A percentile compares a stretch with the other conserved stretches of the same genome.
phyloP scores from a whole-genome alignment of 768 basidiomycete genomes.

The Chlorophyllum brunneum region DNA sequence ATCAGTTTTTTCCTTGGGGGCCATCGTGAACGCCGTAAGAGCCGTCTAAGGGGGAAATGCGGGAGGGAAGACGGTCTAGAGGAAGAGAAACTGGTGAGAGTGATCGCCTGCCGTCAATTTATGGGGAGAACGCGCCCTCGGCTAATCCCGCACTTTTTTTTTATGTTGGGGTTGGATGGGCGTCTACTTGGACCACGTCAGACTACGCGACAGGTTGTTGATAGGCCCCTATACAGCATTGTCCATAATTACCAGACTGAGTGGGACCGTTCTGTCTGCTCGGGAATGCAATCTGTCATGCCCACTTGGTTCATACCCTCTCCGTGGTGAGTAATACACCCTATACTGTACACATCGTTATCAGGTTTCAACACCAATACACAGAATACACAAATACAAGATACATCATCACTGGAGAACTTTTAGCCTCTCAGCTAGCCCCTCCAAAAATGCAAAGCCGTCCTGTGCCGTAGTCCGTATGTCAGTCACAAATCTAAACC shows the following conservation, averaged over 20 bases:
- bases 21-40: constrained; percentile 23
- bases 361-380: no score
- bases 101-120: constrained; percentile 20
- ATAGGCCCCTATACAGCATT: no score
- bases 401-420: constrained; percentile 33
- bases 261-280: no score
- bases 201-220: no score
- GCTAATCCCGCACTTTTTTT: constrained; percentile 15
- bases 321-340: not conserved
- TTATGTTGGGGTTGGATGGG: not conserved
- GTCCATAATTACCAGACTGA: no score
- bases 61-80: constrained; percentile 12
- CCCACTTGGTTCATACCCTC: no score
- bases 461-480: constrained; percentile 33
- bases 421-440: constrained; percentile 50
- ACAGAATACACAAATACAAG: constrained; percentile 5
- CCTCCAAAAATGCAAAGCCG: constrained; percentile 65
- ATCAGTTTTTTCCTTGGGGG: constrained; percentile 27
- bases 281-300: no score
- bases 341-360: not conserved
- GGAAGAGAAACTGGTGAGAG: constrained; percentile 10
- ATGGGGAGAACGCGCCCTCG: constrained; percentile 20
- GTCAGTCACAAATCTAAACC: not conserved
- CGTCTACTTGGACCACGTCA: not conserved
- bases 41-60: constrained; percentile 11